Conservation (phyloP, 305 asterid genomes). For the Solanum chacoense region DNA sequence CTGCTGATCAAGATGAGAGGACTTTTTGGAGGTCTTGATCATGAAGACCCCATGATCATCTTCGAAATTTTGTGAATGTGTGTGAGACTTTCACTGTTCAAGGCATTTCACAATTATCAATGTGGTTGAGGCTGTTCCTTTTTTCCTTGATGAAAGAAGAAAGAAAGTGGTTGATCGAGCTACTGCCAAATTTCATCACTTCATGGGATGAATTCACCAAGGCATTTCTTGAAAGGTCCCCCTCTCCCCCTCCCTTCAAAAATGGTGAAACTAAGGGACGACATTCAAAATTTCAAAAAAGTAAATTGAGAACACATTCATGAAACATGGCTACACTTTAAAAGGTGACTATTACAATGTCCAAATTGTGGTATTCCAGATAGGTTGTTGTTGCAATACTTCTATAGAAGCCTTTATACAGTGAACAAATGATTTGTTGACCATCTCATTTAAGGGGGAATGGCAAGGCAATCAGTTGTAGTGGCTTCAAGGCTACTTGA, state of each 20-base stretch:
- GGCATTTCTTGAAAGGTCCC: not conserved
- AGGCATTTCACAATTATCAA: not conserved
- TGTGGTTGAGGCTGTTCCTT: not conserved
- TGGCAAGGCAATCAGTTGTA: no score
- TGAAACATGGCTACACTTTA: not conserved
- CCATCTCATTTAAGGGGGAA: not conserved
- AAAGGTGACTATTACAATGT: not conserved
- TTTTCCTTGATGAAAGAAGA: no score
- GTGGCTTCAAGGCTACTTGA: not conserved
- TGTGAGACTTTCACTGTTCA: not conserved
- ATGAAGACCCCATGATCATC: not conserved
- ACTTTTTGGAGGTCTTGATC: not conserved
- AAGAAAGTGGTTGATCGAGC: not conserved
- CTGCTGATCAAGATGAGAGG: not conserved
- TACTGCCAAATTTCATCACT: not conserved
- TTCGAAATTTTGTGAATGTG: not conserved
- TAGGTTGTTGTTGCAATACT: not conserved
- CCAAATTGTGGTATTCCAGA: not conserved
- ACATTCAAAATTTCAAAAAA: no score
- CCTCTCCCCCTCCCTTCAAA: not conserved
- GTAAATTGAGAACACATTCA: not conserved
- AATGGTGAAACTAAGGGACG: not conserved
- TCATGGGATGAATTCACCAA: not conserved
- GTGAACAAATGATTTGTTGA: not conserved
- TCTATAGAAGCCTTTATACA: not conserved